Base-by-base conservation (phyloP, 1,139 yeast genomes). In the Debaryomycetaceae sp. region DNA sequence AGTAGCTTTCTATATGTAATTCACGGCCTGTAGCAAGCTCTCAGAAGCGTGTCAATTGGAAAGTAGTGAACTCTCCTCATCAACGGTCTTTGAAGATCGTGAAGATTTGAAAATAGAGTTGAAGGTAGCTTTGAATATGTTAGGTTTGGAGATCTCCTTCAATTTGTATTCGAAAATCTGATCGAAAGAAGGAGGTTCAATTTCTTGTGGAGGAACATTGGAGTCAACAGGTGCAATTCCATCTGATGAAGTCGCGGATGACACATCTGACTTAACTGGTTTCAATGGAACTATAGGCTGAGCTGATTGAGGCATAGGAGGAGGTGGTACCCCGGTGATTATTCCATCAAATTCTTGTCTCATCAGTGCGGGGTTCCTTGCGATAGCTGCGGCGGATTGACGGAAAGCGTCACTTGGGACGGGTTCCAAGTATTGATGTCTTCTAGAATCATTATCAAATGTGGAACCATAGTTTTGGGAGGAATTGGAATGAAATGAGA, bases 401-500 rank as follows among this genome's bases (percentile, higher is more conserved):
- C 60, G 63, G 45, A 58, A 57, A 6, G 58, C 51, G 30, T 57
- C 65, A 37, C 54, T 55, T 17, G 46, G 43, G 23, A 47, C 39
- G n/a, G 43, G 41, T 24, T 54, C 60, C 17, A 48, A 49, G 6
- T 60, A 48, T 45, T 62, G 56, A 6, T 56, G 48, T 48, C 68
- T 57, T 41, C 62, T 53, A 17, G 43, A 35, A 7, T 44, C 46
- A 33, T 30, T 40, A 20, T 46, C 46, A 17, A 38, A 38, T n/a
- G 56, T 53, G 8, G 69, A 44, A 1, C 70, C 69, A 50, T 62
- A 64, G 37, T 45, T 46, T 43, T 40, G 39, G 43, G 49, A 44
- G 9, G 63, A 63, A 38, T 66, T 55, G 1, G 75, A 70, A 53
- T 74, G 79, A 59, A 63, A 72, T 11, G 77, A 72, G 49, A 74